phyloP scores from a whole-genome alignment of 306 rosid genomes.

The Quercus robur region DNA sequence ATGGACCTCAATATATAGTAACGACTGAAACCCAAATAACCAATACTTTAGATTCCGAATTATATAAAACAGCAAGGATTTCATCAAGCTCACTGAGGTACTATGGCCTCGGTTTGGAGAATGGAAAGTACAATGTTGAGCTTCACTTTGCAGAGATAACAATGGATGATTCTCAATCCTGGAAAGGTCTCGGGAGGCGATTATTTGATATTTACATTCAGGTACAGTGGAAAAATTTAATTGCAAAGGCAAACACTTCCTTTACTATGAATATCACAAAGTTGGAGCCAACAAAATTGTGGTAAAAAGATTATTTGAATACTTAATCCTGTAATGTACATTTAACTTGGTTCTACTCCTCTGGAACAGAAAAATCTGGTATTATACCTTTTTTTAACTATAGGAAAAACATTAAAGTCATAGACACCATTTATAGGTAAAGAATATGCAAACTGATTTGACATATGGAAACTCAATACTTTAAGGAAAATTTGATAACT shows the following conservation, averaged over 20 bases:
- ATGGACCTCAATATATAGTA: slow-evolving; percentile 23
- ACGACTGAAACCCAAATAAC: slow-evolving; percentile 27
- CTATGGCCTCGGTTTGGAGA: slow-evolving; percentile 27
- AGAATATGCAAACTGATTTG: background rate
- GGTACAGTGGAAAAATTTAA: slow-evolving; percentile 15
- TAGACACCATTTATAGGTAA: background rate
- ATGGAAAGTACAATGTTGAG: slow-evolving; percentile 26
- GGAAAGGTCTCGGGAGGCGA: slow-evolving; percentile 44
- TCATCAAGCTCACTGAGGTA: slow-evolving; percentile 40
- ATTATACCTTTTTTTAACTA: background rate
- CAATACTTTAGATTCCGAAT: slow-evolving; percentile 25
- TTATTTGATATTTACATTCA: slow-evolving; percentile 37
- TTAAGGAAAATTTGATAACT: background rate
- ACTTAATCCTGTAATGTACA: background rate
- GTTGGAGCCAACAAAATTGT: background rate
- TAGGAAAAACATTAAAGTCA: background rate
- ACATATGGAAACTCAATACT: background rate
- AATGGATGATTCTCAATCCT: slow-evolving; percentile 30
- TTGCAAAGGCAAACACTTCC: background rate
- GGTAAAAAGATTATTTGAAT: background rate
- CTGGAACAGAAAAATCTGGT: background rate
- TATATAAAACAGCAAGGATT: slow-evolving; percentile 34
- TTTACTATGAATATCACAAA: background rate
- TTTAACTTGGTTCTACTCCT: background rate
- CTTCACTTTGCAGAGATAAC: slow-evolving; percentile 41